Percentiles rank a stretch among this genome's conserved stretches.
These are phyloP conservation scores for Suhomyces bribrorum DNA, from an alignment of 1,139 yeast species.

Conservation along the genomic window DNA sequence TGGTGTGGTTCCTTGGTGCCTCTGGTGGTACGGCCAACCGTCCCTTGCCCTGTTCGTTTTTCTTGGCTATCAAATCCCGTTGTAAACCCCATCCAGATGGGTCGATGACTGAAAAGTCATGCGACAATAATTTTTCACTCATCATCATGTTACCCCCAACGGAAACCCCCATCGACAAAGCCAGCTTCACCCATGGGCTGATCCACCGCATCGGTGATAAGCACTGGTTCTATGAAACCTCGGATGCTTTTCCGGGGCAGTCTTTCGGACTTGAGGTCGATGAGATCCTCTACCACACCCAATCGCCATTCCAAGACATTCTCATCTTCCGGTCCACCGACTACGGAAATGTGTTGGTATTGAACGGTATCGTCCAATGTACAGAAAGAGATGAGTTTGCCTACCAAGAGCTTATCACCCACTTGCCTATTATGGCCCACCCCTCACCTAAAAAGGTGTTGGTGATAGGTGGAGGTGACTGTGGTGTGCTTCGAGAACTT, in stretches of 20 bases:
- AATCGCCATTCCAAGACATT: slow-evolving; percentile 43
- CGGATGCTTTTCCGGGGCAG: slow-evolving; percentile 47
- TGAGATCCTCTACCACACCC: slow-evolving; percentile 36
- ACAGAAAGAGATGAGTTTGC: slow-evolving; percentile 90
- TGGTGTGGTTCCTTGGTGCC: too few relatives aligned
- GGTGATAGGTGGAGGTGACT: slow-evolving; percentile 94
- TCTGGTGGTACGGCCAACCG: too few relatives aligned
- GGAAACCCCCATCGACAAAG: slow-evolving; percentile 1
- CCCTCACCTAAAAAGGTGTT: slow-evolving; percentile 71
- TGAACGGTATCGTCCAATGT: slow-evolving; percentile 86
- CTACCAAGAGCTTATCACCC: slow-evolving; percentile 86
- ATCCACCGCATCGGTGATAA: slow-evolving; percentile 26
- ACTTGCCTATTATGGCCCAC: slow-evolving; percentile 76
- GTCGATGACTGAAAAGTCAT: too few relatives aligned
- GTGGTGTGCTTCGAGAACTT: slow-evolving; percentile 86
- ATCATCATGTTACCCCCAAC: slow-evolving; percentile 2
- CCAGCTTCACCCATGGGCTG: slow-evolving; percentile 28
- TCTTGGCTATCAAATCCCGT: too few relatives aligned
- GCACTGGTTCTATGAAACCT: slow-evolving; percentile 46
- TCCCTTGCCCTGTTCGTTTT: too few relatives aligned
- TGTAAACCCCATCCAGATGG: too few relatives aligned
- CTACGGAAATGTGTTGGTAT: slow-evolving; percentile 82
- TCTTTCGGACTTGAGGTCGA: slow-evolving; percentile 41
- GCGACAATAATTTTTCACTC: slow-evolving; percentile 3
- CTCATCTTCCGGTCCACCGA: slow-evolving; percentile 71